Base-by-base conservation (phyloP, 2,329 filamentous ascomycete species). In the Aspergillaceae sp. region DNA sequence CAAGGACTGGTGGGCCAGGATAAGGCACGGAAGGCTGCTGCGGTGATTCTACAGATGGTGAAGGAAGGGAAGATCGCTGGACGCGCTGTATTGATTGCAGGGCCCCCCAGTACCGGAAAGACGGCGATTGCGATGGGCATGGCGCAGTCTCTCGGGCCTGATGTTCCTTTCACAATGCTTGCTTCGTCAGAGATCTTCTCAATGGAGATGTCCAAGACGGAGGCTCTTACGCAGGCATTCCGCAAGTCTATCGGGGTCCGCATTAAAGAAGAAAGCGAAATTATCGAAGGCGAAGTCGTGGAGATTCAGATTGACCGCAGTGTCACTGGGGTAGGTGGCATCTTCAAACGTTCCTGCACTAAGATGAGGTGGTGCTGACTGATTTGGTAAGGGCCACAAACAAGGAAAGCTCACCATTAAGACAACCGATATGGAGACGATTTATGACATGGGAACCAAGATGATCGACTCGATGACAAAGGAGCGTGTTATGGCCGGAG, bases 391-490 rank as follows among this genome's bases (percentile, higher is more conserved):
- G 77, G 87, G 86, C 56, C 94, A 92, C 62, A 98, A 97, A 76
- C 91, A 96, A 76, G 92, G 92, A 62, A 98, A 98, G 72, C 83
- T 98, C 54, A 98, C 92, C 19, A 95, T 98, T 74, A 98, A 98
- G 74, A 98, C 92, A 7, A 97, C 91, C 48, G 92, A 98, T 68
- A 98, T 98, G 92, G 92, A 98, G 71, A 95, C 92, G 8, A 87
- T 98, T 55, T 98, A 97, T 73, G 92, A 98, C 62, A 96, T 98
- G 90, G 92, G 92, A 54, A 91, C 86, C 56, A 97, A 97, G 73
- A 97, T 98, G 92, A 98, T 98, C 56, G 92, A 98, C 65, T 89
- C 89, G 54, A 96, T 98, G 89, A 96, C 90, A 56, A 97, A 97
- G 72, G 92, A 98, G 74, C 91, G 94, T 60, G 88, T 98, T 54